phyloP scores from a whole-genome alignment of 495 filamentous ascomycete genomes.

The Aspergillus sclerotiicarbonarius region DNA sequence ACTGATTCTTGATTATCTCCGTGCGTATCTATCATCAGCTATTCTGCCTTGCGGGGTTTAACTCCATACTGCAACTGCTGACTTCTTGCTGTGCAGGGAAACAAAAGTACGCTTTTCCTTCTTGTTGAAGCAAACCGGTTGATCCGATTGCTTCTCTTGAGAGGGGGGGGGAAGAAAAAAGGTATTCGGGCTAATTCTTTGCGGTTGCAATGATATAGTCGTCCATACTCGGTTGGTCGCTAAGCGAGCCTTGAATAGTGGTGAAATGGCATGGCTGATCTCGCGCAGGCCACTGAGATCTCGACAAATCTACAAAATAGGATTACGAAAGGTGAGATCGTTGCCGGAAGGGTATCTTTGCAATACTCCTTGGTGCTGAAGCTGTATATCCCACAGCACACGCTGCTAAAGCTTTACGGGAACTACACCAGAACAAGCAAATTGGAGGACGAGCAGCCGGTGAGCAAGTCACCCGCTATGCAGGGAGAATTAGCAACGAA shows the following conservation, averaged over 20 bases:
- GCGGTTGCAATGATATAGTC: constrained; percentile 36
- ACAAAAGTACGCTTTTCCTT: constrained; percentile 49
- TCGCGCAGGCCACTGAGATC: constrained; percentile 57
- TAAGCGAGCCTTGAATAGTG: constrained; percentile 1
- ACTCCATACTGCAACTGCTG: neutral
- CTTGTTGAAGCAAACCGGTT: neutral
- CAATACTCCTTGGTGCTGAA: constrained; percentile 1
- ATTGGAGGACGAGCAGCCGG: constrained; percentile 59
- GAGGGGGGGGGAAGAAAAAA: neutral
- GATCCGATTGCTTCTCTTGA: neutral
- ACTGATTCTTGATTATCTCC: constrained; percentile 57
- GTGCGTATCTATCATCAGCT: constrained; percentile 36
- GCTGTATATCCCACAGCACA: constrained; percentile 37
- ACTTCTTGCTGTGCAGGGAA: constrained; percentile 36
- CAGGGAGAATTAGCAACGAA: neutral
- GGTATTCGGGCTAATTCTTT: neutral
- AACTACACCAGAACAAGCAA: constrained; percentile 58
- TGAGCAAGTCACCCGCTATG: constrained; percentile 19
- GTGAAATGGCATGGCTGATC: neutral
- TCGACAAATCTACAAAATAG: constrained; percentile 66
- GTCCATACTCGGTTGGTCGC: constrained; percentile 56
- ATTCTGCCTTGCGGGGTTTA: neutral
- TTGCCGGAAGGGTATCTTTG: neutral
- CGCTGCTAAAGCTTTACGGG: constrained; percentile 61
- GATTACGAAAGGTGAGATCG: constrained; percentile 56